phyloP scores from a whole-genome alignment of 805 yeast species.

The Yarrowia porcina region DNA sequence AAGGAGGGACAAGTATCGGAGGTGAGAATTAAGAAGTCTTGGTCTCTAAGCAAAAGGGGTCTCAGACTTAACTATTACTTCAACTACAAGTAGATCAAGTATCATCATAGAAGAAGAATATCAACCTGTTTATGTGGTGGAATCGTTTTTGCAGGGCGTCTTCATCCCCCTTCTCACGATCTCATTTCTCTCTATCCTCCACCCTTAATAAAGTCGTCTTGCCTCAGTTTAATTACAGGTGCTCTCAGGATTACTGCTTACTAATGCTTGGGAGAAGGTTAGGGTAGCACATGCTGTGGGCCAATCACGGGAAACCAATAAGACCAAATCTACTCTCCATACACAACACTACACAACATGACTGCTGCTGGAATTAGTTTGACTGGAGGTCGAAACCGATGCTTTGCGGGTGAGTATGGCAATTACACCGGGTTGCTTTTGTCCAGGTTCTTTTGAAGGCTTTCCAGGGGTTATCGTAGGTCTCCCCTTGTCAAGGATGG shows the following conservation, averaged over 20 bases:
- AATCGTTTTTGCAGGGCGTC: too few species aligned
- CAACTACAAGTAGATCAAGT: too few species aligned
- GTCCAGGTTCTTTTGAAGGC: background rate
- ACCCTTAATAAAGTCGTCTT: background rate
- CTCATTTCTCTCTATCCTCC: too few species aligned
- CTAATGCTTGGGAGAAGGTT: conserved; percentile 5
- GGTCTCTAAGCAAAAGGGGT: too few species aligned
- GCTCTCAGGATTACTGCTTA: too few species aligned
- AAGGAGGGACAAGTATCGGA: too few species aligned
- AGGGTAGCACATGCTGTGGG: background rate
- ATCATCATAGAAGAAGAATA: too few species aligned
- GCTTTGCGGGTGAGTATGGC: conserved; percentile 43
- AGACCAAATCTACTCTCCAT: conserved; percentile 6
- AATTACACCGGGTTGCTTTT: background rate
- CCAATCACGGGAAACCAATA: conserved; percentile 24
- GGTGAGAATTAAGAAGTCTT: too few species aligned
- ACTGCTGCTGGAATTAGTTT: conserved; percentile 44
- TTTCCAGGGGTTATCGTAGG: background rate
- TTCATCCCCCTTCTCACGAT: too few species aligned
- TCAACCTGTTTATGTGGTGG: too few species aligned
- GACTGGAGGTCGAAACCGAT: conserved; percentile 47
- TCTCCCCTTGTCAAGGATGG: background rate
- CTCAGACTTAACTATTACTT: too few species aligned
- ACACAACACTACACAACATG: conserved; percentile 17
- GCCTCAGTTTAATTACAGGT: background rate